These are phyloP conservation scores for Aspergillus vadensis DNA, from an alignment of 2,329 filamentous ascomycete species.

Conservation along the genomic window DNA sequence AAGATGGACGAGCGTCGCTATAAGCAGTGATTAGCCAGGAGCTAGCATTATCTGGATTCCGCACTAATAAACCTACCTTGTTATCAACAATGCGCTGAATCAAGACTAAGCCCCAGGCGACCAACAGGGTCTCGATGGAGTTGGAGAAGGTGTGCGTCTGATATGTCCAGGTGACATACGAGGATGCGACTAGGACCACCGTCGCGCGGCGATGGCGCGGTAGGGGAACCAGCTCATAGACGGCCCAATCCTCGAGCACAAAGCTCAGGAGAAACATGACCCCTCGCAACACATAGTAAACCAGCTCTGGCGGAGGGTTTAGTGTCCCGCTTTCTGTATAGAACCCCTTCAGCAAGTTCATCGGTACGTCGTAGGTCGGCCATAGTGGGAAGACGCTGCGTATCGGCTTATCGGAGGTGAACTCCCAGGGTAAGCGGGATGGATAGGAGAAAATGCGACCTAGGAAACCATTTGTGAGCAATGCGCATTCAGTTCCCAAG, in stretches of 20 bases:
- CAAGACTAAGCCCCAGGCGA: conserved; percentile 90
- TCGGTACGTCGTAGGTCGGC: conserved; percentile 90
- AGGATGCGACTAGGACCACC: conserved; percentile 84
- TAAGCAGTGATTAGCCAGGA: conserved; percentile 17
- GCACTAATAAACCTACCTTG: conserved; percentile 56
- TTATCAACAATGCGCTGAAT: conserved; percentile 81
- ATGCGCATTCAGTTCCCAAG: not conserved
- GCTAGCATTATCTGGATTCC: conserved; percentile 1
- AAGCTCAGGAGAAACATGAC: conserved; percentile 96
- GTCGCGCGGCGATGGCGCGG: conserved; percentile 71
- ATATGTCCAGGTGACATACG: conserved; percentile 98
- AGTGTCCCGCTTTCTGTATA: conserved; percentile 82
- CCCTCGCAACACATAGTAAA: conserved; percentile 85
- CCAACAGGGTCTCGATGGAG: conserved; percentile 88
- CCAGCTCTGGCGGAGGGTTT: conserved; percentile 72
- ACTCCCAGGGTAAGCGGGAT: conserved; percentile 91
- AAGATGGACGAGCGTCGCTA: conserved; percentile 74
- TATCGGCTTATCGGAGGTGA: conserved; percentile 82
- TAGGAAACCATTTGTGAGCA: conserved; percentile 42
- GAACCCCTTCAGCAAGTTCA: conserved; percentile 89
- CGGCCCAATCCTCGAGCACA: conserved; percentile 95
- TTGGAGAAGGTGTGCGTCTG: conserved; percentile 99
- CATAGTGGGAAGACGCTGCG: conserved; percentile 96
- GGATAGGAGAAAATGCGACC: conserved; percentile 93
- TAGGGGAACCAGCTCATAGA: conserved; percentile 84